Base-by-base conservation (phyloP, 129 eudicot genomes). In the Glebionis coronaria region DNA sequence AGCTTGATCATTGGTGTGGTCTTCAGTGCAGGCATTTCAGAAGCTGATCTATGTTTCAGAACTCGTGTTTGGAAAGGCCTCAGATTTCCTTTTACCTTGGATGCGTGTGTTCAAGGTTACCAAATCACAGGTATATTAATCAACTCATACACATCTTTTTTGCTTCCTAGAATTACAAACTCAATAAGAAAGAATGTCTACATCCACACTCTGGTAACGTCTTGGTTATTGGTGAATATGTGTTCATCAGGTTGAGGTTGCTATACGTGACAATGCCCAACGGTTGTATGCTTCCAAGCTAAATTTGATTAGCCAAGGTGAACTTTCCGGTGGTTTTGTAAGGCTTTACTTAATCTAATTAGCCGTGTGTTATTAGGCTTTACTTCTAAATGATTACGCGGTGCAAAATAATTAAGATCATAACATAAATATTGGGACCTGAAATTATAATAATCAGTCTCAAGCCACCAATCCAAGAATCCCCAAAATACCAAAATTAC, bases 21-120 rank as follows among this genome's bases (percentile, higher is more conserved):
- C 73, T 76, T 83, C 88, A 86, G 79, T 80, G 86, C 99, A 90
- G 99, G 97, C 97, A 77, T 94, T 94, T 84, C 97, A 94, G 90
- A 94, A 94, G 99, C 82, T 94, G 69, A 82, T 94, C 19, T 94
- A 94, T 83, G 97, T 90, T 38, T 94, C 99, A 52, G 87, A 84
- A 50, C 93, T 87, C 52, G 97, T 94, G 44, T 94, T 94, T 87
- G 97, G 99, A 45, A 97, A 89, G 73, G 97, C 99, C 71, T 84
- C 99, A 1, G 79, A 85, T 44, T 94, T 94, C 72, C 95, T 94
- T 79, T 82, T 94, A 83, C 99, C 99, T 21, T 94, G 99, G 99
- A 94, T 87, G 74, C 97, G 99, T 60, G 90, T 94, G 35, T 94
- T 94, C 79, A 89, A 81, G 76, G 85, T 94, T 72, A 89, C 99